These are phyloP conservation scores for Botryotinia globosa DNA, from an alignment of 2,329 filamentous ascomycete genomes.

Conservation along the genomic window DNA sequence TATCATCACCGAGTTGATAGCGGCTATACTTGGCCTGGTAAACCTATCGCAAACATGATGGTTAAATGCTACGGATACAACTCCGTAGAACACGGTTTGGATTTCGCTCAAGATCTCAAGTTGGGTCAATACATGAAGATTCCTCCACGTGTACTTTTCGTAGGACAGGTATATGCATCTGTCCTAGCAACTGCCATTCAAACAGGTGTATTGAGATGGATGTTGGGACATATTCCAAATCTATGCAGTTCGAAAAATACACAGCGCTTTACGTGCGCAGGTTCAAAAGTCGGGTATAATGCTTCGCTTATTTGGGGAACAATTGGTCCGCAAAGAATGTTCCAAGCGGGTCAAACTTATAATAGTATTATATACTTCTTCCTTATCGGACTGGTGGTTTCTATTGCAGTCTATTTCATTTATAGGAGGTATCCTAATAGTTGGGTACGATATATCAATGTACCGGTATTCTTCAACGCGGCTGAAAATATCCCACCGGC, in stretches of 20 bases:
- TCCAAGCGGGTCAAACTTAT: constrained; percentile 49
- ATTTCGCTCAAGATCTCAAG: constrained; percentile 50
- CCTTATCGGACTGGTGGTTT: constrained; percentile 52
- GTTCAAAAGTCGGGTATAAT: constrained; percentile 52
- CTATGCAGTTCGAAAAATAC: constrained; percentile 44
- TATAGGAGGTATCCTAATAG: constrained; percentile 56
- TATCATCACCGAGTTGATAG: constrained; percentile 68
- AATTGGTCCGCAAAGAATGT: constrained; percentile 45
- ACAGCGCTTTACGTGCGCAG: constrained; percentile 49
- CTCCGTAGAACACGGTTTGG: constrained; percentile 47
- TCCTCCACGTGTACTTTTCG: constrained; percentile 47
- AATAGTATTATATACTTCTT: constrained; percentile 49
- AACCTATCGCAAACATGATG: constrained; percentile 67
- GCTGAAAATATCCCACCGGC: constrained; percentile 49
- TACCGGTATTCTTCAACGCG: constrained; percentile 49
- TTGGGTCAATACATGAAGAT: constrained; percentile 52
- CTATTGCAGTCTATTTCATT: constrained; percentile 54
- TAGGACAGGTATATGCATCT: constrained; percentile 48
- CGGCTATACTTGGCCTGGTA: constrained; percentile 52
- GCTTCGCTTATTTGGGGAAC: constrained; percentile 55
- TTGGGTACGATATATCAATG: constrained; percentile 45
- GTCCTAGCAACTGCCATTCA: constrained; percentile 48
- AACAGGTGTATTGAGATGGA: constrained; percentile 41
- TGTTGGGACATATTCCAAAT: constrained; percentile 42
- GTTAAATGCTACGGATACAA: constrained; percentile 44